A percentile compares a stretch with the other conserved stretches of the same genome.
phyloP scores from a whole-genome alignment of 2,329 filamentous ascomycete species.

The Pyricularia sp. region DNA sequence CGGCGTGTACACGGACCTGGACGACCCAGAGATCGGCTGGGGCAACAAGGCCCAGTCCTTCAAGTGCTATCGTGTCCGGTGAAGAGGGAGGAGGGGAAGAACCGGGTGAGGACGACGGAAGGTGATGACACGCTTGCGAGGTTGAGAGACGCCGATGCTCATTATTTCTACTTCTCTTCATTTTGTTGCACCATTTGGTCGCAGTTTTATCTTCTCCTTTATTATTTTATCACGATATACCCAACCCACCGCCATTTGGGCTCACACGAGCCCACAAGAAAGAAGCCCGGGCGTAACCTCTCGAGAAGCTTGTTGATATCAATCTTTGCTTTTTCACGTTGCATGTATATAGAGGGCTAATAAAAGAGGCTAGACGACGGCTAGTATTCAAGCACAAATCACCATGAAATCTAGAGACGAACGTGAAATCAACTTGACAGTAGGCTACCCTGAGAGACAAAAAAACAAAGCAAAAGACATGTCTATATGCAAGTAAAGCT shows the following conservation, averaged over 20 bases:
- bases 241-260: too few relatives aligned
- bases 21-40: slow-evolving; percentile 4
- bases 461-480: not conserved
- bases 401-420: too few relatives aligned
- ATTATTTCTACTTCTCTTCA: too few relatives aligned
- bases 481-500: not conserved
- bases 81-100: not conserved
- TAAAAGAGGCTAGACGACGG: not conserved
- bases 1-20: not conserved
- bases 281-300: not conserved
- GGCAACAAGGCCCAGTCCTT: slow-evolving; percentile 3
- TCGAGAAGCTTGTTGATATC: too few relatives aligned
- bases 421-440: too few relatives aligned
- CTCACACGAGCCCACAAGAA: not conserved
- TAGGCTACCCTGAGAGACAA: too few relatives aligned
- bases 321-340: too few relatives aligned
- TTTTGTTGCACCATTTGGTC: not conserved
- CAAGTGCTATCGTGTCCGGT: not conserved
- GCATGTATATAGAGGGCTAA: too few relatives aligned
- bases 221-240: not conserved
- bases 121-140: not conserved
- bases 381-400: not conserved
- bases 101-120: not conserved
- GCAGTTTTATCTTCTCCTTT: not conserved
- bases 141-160: not conserved